Evolutionary conservation across 192 early-diverging fungal species (phyloP), one percentile per base, ranked within the genome.

Genomic region (Linnemannia elongata): DNA sequence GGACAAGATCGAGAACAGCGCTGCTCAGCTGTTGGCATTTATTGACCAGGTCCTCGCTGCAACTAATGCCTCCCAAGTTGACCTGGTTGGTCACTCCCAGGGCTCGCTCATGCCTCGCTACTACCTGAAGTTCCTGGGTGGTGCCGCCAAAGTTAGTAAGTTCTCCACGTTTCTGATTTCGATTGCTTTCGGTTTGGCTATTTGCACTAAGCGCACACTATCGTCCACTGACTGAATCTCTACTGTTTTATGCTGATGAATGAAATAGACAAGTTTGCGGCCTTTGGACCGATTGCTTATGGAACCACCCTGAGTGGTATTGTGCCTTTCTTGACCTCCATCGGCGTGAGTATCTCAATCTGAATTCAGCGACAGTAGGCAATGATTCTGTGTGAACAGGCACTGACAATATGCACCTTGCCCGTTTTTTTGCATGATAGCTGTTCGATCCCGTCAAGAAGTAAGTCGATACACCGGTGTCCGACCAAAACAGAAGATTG

Each of bases 91-190:
- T 2, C 45, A 74, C 7, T 74, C 72, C 7, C 70, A 74, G 75
- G 54, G 55, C 24, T 33, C 38, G 2, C 69, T 69, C 27, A 78
- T 78, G 77, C 77, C 68, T 2, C 63, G 60, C 0, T 78, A 78
- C 20, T 78, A 52, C 33, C 35, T 78, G 36, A 78, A 78, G 68
- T 41, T 42, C 7, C 36, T 78, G 38, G 77, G 77, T 20, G 77
- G 77, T 20, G 77, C 66, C 9, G 15, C 60, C 30, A 78, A 78
- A 66, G 68, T 78, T 20, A 42, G 76, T 66, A 69, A 6, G 63
- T 70, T n/a, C n/a, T 66, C 5, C 38, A 9, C 12, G 13, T 49
- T 49, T 18, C 4, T 44, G 47, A 22, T 39, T 27, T 41, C 33
- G 8, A 69, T 39, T 24, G 12, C n/a, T 6, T 13, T 36, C 2